A percentile compares a stretch with the other conserved stretches of the same genome.
Evolutionary conservation across 2,329 filamentous ascomycete genomes (phyloP).

Genomic region (Ophiostoma sp.): DNA sequence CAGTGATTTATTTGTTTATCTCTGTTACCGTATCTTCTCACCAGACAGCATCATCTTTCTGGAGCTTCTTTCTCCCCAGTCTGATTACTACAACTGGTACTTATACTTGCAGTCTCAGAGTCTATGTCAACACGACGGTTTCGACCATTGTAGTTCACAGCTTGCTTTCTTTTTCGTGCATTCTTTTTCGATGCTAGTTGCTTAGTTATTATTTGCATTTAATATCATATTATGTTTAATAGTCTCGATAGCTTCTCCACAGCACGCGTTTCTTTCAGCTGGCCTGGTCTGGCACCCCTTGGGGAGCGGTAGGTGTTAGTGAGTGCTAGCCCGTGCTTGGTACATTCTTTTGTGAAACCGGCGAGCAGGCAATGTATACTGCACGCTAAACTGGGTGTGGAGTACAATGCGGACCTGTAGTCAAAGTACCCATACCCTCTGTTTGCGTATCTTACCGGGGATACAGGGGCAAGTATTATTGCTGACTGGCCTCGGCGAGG

Average conservation of each 20-base stretch:
- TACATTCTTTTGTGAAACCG: not conserved
- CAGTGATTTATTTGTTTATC: too few species aligned
- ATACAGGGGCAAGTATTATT: too few species aligned
- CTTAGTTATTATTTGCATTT: not conserved
- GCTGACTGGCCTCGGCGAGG: too few species aligned
- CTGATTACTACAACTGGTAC: not conserved
- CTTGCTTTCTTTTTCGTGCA: not conserved
- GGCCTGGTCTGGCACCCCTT: not conserved
- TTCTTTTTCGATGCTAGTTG: not conserved
- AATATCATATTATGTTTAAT: not conserved
- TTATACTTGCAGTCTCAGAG: not conserved
- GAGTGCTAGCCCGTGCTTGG: not conserved
- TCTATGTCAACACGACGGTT: not conserved
- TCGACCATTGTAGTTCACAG: not conserved
- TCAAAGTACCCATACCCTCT: too few species aligned
- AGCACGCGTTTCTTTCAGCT: conserved; percentile 13
- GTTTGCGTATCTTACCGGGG: too few species aligned
- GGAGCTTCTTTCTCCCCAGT: too few species aligned
- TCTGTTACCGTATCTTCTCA: too few species aligned
- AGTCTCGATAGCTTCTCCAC: not conserved
- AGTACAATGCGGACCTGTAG: too few species aligned
- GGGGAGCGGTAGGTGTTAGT: not conserved
- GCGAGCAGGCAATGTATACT: not conserved
- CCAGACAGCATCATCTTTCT: too few species aligned
- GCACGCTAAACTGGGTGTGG: too few species aligned